phyloP scores from a whole-genome alignment of 768 basidiomycete species.

The Wakefieldia striispora region DNA sequence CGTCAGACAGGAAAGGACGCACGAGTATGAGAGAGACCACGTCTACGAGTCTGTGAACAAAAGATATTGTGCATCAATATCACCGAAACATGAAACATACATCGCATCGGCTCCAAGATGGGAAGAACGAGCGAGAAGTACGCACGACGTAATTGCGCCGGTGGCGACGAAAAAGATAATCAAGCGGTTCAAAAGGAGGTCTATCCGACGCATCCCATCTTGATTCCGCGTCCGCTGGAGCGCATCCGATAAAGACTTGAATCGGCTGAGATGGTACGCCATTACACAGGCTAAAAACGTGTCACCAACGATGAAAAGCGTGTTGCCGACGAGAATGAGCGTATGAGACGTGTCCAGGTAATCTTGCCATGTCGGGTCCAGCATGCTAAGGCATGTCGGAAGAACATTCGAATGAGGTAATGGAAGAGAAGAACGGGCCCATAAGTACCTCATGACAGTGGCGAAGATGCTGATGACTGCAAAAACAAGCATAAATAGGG shows the following conservation, averaged over 20 bases:
- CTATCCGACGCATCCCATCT: conserved; percentile 12
- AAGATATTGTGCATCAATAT: neutral
- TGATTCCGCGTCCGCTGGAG: too few species aligned
- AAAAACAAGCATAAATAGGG: neutral
- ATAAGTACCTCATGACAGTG: conserved; percentile 17
- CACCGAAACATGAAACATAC: neutral
- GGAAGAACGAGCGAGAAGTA: too few species aligned
- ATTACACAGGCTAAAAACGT: conserved; percentile 18
- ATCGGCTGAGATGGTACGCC: conserved; percentile 22
- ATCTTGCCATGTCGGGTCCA: conserved; percentile 6
- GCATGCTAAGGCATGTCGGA: conserved; percentile 3
- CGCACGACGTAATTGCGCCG: conserved; percentile 25
- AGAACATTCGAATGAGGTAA: neutral
- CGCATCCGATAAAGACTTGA: conserved; percentile 8
- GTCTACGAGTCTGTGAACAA: too few species aligned
- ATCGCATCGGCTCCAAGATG: too few species aligned
- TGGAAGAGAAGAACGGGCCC: neutral
- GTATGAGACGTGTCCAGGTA: conserved; percentile 1
- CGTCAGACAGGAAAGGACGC: neutral
- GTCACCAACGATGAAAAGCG: conserved; percentile 26
- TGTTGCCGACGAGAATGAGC: conserved; percentile 20
- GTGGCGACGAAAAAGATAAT: conserved; percentile 26
- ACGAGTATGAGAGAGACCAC: too few species aligned
- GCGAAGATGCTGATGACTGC: conserved; percentile 17
- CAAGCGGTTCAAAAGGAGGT: conserved; percentile 22